Percentiles rank a stretch among this genome's conserved stretches.
phyloP scores from a whole-genome alignment of 306 rosid genomes.

The Hippophae gyantsensis region DNA sequence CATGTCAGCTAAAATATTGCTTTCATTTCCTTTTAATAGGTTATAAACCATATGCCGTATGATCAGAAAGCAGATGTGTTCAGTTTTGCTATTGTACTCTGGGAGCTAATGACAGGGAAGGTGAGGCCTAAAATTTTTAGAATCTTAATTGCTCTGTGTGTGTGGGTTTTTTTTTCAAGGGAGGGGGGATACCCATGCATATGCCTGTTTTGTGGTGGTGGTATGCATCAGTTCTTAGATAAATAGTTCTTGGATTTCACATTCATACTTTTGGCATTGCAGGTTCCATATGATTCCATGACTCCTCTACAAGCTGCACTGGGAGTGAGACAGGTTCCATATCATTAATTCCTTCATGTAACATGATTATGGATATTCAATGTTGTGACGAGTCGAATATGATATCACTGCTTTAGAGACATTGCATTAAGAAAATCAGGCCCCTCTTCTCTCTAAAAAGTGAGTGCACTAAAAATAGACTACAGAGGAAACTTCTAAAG shows the following conservation, averaged over 20 bases:
- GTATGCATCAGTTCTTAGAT: conserved; percentile 2
- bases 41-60: conserved; percentile 94
- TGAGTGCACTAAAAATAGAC: too few species aligned
- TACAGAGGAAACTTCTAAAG: too few species aligned
- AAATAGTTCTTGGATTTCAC: not conserved
- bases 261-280: conserved; percentile 21
- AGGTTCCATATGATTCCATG: conserved; percentile 96
- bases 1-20: conserved; percentile 19
- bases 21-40: conserved; percentile 44
- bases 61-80: conserved; percentile 96
- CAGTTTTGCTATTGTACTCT: conserved; percentile 91
- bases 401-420: too few species aligned
- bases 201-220: not conserved
- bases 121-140: conserved; percentile 25
- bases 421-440: too few species aligned
- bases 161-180: too few species aligned
- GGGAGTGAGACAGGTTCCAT: conserved; percentile 92
- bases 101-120: conserved; percentile 98
- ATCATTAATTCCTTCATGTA: conserved; percentile 4
- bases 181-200: too few species aligned
- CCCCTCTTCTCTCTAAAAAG: too few species aligned
- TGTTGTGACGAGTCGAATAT: too few species aligned
- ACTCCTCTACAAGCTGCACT: conserved; percentile 99
- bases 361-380: not conserved
- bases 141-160: not conserved